Conservation (phyloP, 352 stramenopile species). For the Globisporangium abappressorium region DNA sequence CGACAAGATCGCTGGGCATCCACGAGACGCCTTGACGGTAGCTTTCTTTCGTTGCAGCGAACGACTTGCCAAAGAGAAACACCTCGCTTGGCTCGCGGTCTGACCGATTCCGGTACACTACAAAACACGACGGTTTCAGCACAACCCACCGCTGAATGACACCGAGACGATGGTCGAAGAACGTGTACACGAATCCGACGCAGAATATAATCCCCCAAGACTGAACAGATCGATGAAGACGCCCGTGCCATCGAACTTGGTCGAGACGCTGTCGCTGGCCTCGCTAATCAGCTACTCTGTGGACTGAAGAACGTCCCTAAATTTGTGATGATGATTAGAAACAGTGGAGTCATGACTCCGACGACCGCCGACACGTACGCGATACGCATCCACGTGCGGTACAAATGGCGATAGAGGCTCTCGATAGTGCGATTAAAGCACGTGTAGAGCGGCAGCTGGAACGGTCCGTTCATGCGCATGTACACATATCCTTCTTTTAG, state of each 20-base stretch:
- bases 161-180: constrained; percentile 82
- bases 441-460: constrained; percentile 81
- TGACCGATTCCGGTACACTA: constrained; percentile 67
- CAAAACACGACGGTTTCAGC: constrained; percentile 84
- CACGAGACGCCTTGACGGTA: too few species aligned
- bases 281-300: constrained; percentile 39
- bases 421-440: constrained; percentile 86
- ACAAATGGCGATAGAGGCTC: constrained; percentile 77
- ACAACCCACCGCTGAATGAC: constrained; percentile 86
- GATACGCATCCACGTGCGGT: constrained; percentile 49
- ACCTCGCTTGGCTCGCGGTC: constrained; percentile 82
- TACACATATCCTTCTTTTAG: constrained; percentile 88
- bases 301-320: too few species aligned
- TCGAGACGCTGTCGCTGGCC: constrained; percentile 38
- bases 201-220: constrained; percentile 59
- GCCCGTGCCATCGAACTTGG: constrained; percentile 41
- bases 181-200: constrained; percentile 83
- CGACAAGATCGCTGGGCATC: too few species aligned
- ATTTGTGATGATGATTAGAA: too few species aligned
- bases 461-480: constrained; percentile 87
- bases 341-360: too few species aligned
- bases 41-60: constrained; percentile 73
- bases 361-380: too few species aligned
- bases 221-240: constrained; percentile 60
- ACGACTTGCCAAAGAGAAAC: constrained; percentile 87